phyloP scores from a whole-genome alignment of 2,329 filamentous ascomycete species.

The Gyromitra esculenta region DNA sequence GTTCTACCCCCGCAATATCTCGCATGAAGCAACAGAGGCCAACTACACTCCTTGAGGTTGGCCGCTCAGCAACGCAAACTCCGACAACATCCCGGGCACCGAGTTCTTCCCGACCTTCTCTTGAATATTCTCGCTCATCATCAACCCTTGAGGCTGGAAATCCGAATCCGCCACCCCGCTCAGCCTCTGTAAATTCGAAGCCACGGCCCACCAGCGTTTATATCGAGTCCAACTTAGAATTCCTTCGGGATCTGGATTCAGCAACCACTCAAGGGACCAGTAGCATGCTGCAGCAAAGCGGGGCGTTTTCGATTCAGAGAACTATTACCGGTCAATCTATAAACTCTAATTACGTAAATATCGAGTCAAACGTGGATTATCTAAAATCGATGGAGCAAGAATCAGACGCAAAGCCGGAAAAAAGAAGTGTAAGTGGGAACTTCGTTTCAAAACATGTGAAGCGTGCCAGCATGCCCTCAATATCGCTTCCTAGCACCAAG shows the following conservation, averaged over 20 bases:
- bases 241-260: conserved; percentile 78
- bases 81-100: conserved; percentile 36
- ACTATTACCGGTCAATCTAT: conserved; percentile 58
- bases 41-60: conserved; percentile 50
- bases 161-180: conserved; percentile 50
- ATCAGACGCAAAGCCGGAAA: conserved; percentile 68
- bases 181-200: conserved; percentile 59
- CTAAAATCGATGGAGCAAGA: conserved; percentile 77
- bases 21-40: conserved; percentile 54
- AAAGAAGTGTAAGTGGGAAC: conserved; percentile 60
- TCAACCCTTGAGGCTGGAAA: conserved; percentile 46
- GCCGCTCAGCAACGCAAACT: conserved; percentile 48
- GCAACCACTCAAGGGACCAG: conserved; percentile 58
- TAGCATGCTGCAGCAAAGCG: conserved; percentile 57
- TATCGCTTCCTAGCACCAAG: conserved; percentile 76
- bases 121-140: conserved; percentile 49
- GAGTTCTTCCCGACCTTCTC: conserved; percentile 53
- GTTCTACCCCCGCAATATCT: conserved; percentile 64
- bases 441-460: conserved; percentile 69
- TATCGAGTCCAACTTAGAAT: conserved; percentile 82
- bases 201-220: conserved; percentile 83
- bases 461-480: conserved; percentile 74
- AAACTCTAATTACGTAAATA: conserved; percentile 63
- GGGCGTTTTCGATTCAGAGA: conserved; percentile 55
- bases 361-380: conserved; percentile 83